A percentile compares a stretch with the other conserved stretches of the same genome.
phyloP scores from a whole-genome alignment of 176 grass and related monocot species.

The Bonia amplexicaulis region DNA sequence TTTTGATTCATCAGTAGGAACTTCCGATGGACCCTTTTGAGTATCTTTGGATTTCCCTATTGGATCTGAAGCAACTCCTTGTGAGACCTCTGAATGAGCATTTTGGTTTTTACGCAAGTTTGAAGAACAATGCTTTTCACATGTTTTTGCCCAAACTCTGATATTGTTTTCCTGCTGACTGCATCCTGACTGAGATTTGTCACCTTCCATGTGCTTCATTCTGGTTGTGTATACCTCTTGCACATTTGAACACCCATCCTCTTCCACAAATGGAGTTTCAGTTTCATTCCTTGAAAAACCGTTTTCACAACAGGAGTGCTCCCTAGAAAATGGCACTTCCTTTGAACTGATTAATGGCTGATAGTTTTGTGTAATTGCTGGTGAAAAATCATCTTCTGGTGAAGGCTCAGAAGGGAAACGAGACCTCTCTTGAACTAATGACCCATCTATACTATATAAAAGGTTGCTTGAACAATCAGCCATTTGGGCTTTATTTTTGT shows the following conservation, averaged over 20 bases:
- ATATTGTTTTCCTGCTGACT: background rate
- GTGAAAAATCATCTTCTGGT: conserved; percentile 22
- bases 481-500: conserved; percentile 30
- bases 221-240: conserved; percentile 12
- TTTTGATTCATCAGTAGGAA: conserved; percentile 40
- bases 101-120: conserved; percentile 23
- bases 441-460: background rate
- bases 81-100: conserved; percentile 7
- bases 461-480: conserved; percentile 8
- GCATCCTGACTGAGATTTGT: conserved; percentile 14
- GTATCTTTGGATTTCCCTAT: conserved; percentile 23
- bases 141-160: conserved; percentile 23
- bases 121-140: conserved; percentile 20
- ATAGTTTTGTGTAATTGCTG: conserved; percentile 25
- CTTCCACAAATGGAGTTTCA: conserved; percentile 12
- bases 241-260: conserved; percentile 3
- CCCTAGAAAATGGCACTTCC: conserved; percentile 7
- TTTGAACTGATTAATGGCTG: conserved; percentile 33
- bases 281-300: conserved; percentile 15
- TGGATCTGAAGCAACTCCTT: conserved; percentile 13
- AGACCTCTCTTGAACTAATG: conserved; percentile 15
- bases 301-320: conserved; percentile 14
- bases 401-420: background rate
- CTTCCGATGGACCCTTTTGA: conserved; percentile 17
- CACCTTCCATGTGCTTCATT: background rate